phyloP scores from a whole-genome alignment of 805 yeast species.

The Scheffersomyces lignosus region DNA sequence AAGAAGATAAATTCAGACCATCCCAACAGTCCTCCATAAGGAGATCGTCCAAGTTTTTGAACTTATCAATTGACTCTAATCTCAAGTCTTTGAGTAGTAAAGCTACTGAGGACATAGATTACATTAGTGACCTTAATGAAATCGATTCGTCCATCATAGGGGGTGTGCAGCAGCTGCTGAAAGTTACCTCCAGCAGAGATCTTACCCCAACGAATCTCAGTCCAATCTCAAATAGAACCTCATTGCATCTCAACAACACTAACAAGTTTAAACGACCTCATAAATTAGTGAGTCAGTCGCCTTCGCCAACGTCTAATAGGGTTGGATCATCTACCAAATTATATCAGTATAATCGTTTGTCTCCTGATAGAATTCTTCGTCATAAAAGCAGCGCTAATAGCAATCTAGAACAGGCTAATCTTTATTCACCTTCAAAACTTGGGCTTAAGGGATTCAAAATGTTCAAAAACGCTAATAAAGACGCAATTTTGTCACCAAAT shows the following conservation, averaged over 20 bases:
- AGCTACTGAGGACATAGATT: slow-evolving; percentile 19
- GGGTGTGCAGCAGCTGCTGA: background rate
- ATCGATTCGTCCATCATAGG: slow-evolving; percentile 17
- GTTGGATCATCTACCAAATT: background rate
- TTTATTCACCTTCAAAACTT: slow-evolving; percentile 28
- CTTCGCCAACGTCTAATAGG: slow-evolving; percentile 34
- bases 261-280: slow-evolving; percentile 46
- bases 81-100: slow-evolving; percentile 8
- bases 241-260: slow-evolving; percentile 13
- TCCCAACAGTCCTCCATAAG: slow-evolving; percentile 31
- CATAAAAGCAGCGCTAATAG: background rate
- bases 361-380: background rate
- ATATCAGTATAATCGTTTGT: background rate
- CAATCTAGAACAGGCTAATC: slow-evolving; percentile 5
- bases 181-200: slow-evolving; percentile 8
- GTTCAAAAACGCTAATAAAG: slow-evolving; percentile 34
- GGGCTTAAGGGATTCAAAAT: slow-evolving; percentile 31
- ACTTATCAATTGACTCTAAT: slow-evolving; percentile 37
- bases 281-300: slow-evolving; percentile 42
- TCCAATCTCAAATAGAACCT: slow-evolving; percentile 10
- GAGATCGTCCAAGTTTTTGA: slow-evolving; percentile 42
- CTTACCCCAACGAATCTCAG: slow-evolving; percentile 10
- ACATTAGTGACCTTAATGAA: slow-evolving; percentile 25
- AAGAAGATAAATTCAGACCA: slow-evolving; percentile 8
- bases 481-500: slow-evolving; percentile 35